Base-by-base conservation (phyloP, 768 basidiomycete genomes). In the Suillus occidentalis region DNA sequence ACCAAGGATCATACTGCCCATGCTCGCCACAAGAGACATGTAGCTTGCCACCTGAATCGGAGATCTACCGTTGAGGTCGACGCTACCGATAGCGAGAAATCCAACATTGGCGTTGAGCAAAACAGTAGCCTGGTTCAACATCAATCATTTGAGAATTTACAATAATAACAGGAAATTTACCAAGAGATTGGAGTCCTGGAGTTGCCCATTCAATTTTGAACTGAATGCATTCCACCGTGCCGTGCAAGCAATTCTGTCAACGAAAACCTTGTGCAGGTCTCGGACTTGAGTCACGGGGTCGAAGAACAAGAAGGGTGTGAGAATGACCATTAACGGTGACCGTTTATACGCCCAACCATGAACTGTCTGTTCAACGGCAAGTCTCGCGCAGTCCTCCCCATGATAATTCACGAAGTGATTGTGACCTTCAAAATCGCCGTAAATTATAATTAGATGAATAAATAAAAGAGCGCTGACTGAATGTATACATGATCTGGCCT, bases 101-200 rank as follows among this genome's bases (percentile, higher is more conserved):
- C 80, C 83, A 0, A 89, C 84, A 57, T 88, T 87, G 16, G 84
- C 85, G 39, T 83, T 84, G 25, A 89, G 70, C 18, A 89, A 75
- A 2, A 89, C 85, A 0, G 84, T 85, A 1, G 81, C 82, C 87
- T 88, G 52, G 5, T 50, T 34, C 50, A 14, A 40, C 4, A 20
- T 42, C 60, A 28, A 10, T 37, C 20, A 31, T n/a, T 6, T 16
- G 5, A 42, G 1, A 58, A 10, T 39, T 25, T 25, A 42, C 25
- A 37, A 18, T 25, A 43, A 36, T 36, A 36, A 36, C 6, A 18
- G 31, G 47, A 8, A 56, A 65, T 82, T 60, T 63, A 88, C 87
- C 63, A 83, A 81, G 36, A 86, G 81, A 56, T 81, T 83, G 50
- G 84, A 81, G 61, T 83, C 82, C 66, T 82, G 76, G 78, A 85